Evolutionary conservation across 2,329 filamentous ascomycete genomes (phyloP).

Genomic region (Alternaria sp.): DNA sequence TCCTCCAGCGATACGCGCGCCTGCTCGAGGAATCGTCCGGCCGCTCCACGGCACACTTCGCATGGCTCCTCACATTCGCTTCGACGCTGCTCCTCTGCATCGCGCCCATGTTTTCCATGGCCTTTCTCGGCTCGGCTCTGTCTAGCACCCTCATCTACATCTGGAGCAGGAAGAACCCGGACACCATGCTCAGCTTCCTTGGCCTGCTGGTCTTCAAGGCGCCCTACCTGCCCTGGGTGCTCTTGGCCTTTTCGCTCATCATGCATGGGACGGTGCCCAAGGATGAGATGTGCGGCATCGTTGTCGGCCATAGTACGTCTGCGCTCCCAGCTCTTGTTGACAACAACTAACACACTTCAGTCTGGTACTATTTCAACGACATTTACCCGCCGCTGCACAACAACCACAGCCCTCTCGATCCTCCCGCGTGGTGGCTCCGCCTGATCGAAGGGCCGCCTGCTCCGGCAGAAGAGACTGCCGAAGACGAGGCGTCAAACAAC

Average conservation of each 20-base stretch:
- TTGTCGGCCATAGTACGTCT: slow-evolving; percentile 76
- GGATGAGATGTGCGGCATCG: slow-evolving; percentile 93
- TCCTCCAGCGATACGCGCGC: slow-evolving; percentile 93
- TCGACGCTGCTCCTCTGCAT: slow-evolving; percentile 79
- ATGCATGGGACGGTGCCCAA: slow-evolving; percentile 89
- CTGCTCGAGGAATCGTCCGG: slow-evolving; percentile 95
- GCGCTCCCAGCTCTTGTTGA: background rate
- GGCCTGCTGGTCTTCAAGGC: slow-evolving; percentile 91
- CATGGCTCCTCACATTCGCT: slow-evolving; percentile 90
- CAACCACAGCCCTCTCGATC: slow-evolving; percentile 84
- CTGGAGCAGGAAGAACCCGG: slow-evolving; percentile 93
- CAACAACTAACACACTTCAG: slow-evolving; percentile 42
- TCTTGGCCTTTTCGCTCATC: slow-evolving; percentile 91
- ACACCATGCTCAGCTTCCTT: slow-evolving; percentile 84
- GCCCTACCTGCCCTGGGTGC: slow-evolving; percentile 93
- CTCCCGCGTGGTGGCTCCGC: slow-evolving; percentile 87
- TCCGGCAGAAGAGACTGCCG: slow-evolving; percentile 22
- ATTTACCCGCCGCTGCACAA: slow-evolving; percentile 92
- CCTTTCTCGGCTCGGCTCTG: slow-evolving; percentile 91
- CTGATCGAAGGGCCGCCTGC: slow-evolving; percentile 68
- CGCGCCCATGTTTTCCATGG: slow-evolving; percentile 87
- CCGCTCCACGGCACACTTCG: slow-evolving; percentile 88
- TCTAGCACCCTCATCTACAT: slow-evolving; percentile 96
- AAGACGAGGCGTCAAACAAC: slow-evolving; percentile 15
- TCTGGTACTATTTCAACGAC: slow-evolving; percentile 98